Percentiles rank a stretch among this genome's conserved stretches.
These are phyloP conservation scores for Zarea fungicola DNA, from an alignment of 2,329 filamentous ascomycete genomes.

Conservation along the genomic window DNA sequence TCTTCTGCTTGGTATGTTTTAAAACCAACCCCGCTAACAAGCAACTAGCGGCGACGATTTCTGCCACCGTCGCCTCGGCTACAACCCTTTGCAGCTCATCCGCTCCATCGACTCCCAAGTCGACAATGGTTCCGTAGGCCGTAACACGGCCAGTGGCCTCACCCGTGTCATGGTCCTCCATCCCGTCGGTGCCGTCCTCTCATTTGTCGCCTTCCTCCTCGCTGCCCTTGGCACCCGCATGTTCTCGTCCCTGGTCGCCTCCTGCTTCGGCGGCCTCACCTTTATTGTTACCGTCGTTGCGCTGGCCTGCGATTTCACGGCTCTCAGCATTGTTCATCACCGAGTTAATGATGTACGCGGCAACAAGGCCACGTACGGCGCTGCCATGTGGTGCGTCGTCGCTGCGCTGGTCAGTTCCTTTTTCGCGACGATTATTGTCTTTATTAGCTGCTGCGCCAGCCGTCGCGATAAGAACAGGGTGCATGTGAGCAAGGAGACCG, in stretches of 20 bases:
- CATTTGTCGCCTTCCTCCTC: slow-evolving; percentile 49
- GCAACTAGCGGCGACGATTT: slow-evolving; percentile 38
- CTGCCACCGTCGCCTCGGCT: slow-evolving; percentile 46
- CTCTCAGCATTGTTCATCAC: slow-evolving; percentile 48
- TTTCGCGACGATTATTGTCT: slow-evolving; percentile 50
- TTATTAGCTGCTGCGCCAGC: slow-evolving; percentile 56
- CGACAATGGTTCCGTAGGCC: slow-evolving; percentile 37
- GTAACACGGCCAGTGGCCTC: slow-evolving; percentile 41
- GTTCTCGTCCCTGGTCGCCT: slow-evolving; percentile 45
- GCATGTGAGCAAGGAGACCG: slow-evolving; percentile 22
- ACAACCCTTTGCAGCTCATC: slow-evolving; percentile 47
- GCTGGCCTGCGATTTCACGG: slow-evolving; percentile 52
- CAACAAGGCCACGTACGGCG: slow-evolving; percentile 44
- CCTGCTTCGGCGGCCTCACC: slow-evolving; percentile 43
- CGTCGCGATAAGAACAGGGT: slow-evolving; percentile 32
- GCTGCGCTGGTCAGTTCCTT: slow-evolving; percentile 51
- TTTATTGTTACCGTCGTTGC: slow-evolving; percentile 44
- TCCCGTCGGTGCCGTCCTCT: slow-evolving; percentile 51
- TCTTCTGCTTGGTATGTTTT: neutral
- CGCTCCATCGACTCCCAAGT: slow-evolving; percentile 27
- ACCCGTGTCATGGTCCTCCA: slow-evolving; percentile 59
- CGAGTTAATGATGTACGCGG: slow-evolving; percentile 43
- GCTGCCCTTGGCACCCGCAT: slow-evolving; percentile 41
- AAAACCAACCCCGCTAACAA: neutral
- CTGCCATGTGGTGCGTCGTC: slow-evolving; percentile 55